Percentiles rank a stretch among this genome's conserved stretches.
These are phyloP conservation scores for Spinellus fusiger DNA, from an alignment of 192 early-diverging fungal genomes.

Conservation along the genomic window DNA sequence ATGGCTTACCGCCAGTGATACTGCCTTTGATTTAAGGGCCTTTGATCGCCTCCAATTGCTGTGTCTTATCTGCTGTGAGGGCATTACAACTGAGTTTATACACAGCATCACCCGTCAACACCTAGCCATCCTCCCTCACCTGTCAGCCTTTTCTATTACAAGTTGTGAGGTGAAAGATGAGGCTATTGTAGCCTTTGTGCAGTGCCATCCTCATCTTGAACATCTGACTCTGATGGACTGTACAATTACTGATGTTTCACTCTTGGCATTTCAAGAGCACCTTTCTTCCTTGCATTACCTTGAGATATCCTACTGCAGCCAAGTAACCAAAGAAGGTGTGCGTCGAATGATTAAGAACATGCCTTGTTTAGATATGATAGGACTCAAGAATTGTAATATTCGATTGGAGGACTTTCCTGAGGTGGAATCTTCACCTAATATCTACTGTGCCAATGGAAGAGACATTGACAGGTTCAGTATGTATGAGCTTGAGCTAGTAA, in stretches of 20 bases:
- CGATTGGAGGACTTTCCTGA: constrained; percentile 11
- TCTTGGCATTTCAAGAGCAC: constrained; percentile 18
- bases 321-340: constrained; percentile 28
- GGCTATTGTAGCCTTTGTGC: constrained; percentile 26
- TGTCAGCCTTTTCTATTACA: constrained; percentile 30
- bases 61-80: constrained; percentile 20
- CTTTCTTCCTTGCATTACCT: constrained; percentile 25
- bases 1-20: constrained; percentile 20
- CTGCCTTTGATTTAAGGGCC: constrained; percentile 14
- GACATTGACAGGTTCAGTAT: background rate
- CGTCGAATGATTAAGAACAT: constrained; percentile 16
- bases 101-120: constrained; percentile 3
- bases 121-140: constrained; percentile 16
- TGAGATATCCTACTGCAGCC: constrained; percentile 27
- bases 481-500: background rate
- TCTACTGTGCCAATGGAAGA: background rate
- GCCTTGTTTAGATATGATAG: constrained; percentile 12
- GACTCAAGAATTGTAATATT: constrained; percentile 17
- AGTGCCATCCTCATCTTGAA: constrained; percentile 12
- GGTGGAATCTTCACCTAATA: background rate
- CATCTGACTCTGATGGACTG: constrained; percentile 27
- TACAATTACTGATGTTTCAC: constrained; percentile 31
- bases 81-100: constrained; percentile 13
- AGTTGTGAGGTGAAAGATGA: constrained; percentile 32
- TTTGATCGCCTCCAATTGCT: constrained; percentile 11